Evolutionary conservation across 2,329 filamentous ascomycete genomes (phyloP).

Genomic region (Hypoxylon sp.): DNA sequence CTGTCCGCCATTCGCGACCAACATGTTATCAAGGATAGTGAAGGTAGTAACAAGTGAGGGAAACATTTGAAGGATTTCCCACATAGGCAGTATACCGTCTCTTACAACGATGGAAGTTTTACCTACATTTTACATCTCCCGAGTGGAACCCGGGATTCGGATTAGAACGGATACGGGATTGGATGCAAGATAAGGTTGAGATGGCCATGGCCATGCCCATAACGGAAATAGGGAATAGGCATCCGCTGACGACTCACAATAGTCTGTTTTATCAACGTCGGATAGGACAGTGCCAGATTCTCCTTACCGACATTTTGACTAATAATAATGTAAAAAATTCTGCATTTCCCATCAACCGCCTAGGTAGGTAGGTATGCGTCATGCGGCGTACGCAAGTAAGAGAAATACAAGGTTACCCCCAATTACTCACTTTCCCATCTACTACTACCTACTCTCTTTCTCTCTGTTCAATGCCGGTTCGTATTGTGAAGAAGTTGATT

Average conservation of each 20-base stretch:
- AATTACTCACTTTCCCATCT: not conserved
- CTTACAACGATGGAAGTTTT: not conserved
- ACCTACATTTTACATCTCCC: constrained; percentile 2
- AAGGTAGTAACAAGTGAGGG: not conserved
- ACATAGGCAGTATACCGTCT: constrained; percentile 9
- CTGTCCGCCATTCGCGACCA: constrained; percentile 12
- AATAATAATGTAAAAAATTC: constrained; percentile 9
- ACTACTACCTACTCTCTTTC: not conserved
- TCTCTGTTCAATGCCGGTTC: constrained; percentile 11
- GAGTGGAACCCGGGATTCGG: constrained; percentile 33
- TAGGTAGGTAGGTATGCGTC: constrained; percentile 11
- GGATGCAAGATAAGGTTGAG: not conserved
- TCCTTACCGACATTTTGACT: constrained; percentile 40
- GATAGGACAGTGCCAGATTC: not conserved
- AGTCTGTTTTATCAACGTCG: constrained; percentile 7
- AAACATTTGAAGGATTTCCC: not conserved
- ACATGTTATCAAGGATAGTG: not conserved
- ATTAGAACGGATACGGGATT: constrained; percentile 15
- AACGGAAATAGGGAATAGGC: constrained; percentile 7
- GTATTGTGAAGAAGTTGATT: constrained; percentile 22
- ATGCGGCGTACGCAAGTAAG: constrained; percentile 12
- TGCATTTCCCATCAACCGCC: constrained; percentile 10
- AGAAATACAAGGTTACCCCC: constrained; percentile 2
- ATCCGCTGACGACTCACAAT: constrained; percentile 19
- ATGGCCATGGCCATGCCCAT: not conserved